Evolutionary conservation across 192 early-diverging fungal species (phyloP), one percentile per base, ranked within the genome.

Genomic region (Coemansia sp.): DNA sequence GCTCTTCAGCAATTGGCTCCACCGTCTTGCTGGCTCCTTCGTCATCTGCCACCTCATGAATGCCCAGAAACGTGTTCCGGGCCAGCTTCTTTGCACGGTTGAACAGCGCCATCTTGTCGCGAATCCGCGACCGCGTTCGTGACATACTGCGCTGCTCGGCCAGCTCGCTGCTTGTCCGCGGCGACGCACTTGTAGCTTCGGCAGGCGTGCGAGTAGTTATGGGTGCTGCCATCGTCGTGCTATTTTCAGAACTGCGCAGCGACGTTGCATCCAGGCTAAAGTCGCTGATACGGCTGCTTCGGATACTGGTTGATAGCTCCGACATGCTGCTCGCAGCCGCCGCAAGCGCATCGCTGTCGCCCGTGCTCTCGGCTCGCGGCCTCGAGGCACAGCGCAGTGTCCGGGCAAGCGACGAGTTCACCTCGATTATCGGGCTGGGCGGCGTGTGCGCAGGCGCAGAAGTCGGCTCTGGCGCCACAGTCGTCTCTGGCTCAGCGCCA

Each of bases 61-160:
- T 70, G 1, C 74, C 65, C 4, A 54, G 69, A 14, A 78, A 35
- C 66, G 65, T 72, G 60, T 60, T 69, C 23, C 67, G 58, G 4
- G 76, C 76, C 66, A 57, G 69, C 21, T 69, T 57, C 38, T 58
- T 62, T 15, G 63, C 70, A 2, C 76, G 70, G 37, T 70, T 79
- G 39, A 79, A 69, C 60, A 63, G 38, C 38, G 76, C 51, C 45
- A 79, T 69, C 64, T 79, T 79, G 51, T 79, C 70, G n/a, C 76
- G 71, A 7, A 79, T 43, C 14, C 60, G 62, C 38, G 67, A 63
- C 32, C 66, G 70, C 27, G 76, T 72, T 45, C 64, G 65, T 23
- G 70, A 66, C 8, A 70, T 43, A 9, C 62, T 56, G 38, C 43
- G 55, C 29, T 32, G 29, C 19, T 66, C 56, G 29, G 22, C 51